Base-by-base conservation (phyloP, 345 rosid genomes). In the Hibiscus mutabilis region DNA sequence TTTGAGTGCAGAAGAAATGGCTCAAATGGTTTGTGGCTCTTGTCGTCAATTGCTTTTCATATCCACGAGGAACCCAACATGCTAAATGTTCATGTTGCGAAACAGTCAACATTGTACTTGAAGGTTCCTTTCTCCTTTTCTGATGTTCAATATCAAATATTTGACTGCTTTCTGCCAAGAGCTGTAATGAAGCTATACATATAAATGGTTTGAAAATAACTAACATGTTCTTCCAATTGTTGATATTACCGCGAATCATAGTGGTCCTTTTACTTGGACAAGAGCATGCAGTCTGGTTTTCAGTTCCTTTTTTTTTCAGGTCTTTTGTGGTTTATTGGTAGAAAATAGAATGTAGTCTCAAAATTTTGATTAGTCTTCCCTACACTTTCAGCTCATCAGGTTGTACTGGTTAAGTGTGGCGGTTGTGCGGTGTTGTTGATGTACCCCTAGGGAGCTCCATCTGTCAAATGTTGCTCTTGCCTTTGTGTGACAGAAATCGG, bases 11-110 rank as follows among this genome's bases (percentile, higher is more conserved):
- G 95, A 89, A 91, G 95, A 89, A 61, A 81, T 80, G 82, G 90
- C 79, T 76, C 97, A 91, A 78, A 79, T 94, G 97, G 97, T 94
- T 44, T 92, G 97, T 80, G 98, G 98, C 73, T 90, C 93, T 66
- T 94, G 98, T 76, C 91, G 87, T 60, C 82, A 77, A 29, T 79
- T 92, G 44, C 96, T 94, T 80, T 80, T 77, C 89, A 49, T 90
- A 94, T 84, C 88, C 84, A 51, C 79, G 68, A 76, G 98, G 97
- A 69, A 69, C 87, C 51, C 84, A 74, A 76, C 84, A 85, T 40
- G 93, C 85, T 16, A 78, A 82, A 65, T 94, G 97, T 74, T 85
- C 88, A 0, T 80, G 86, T 31, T 90, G 96, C 78, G 86, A 85
- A 62, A 85, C 86, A 19, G 76, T 82, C 74, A 91, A 94, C 78